Evolutionary conservation across 495 filamentous ascomycete species (phyloP), one percentile per base, ranked within the genome.

Genomic region (Penicillium soppii): DNA sequence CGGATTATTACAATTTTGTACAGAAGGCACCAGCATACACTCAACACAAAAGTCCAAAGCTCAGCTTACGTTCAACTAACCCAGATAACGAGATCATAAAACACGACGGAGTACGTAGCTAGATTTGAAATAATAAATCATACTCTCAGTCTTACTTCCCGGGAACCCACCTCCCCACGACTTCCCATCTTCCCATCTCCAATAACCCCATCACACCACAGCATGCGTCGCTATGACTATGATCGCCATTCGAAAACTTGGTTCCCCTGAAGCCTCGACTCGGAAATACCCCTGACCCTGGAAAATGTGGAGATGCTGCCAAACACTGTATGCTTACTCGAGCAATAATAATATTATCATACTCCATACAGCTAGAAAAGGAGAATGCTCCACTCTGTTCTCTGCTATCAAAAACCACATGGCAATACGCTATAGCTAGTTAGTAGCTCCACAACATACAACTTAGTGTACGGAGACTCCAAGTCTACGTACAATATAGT

Each of bases 391-490:
- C 35, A 40, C 35, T 41, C 19, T 16, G 36, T 17, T 19, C 37
- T 23, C 32, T 22, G 19, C 46, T 49, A 35, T 41, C 47, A 49
- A 32, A 25, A 30, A 6, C 47, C 20, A 21, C 36, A 33, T 49
- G 36, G 26, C 36, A 49, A 32, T 21, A 25, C 26, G 12, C 29
- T 13, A 4, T 6, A 26, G 35, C 37, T 25, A n/a, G n/a, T n/a
- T n/a, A n/a, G n/a, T n/a, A n/a, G n/a, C n/a, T n/a, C n/a, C n/a
- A n/a, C n/a, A n/a, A n/a, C n/a, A 36, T 36, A 41, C 47, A 23
- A 13, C 8, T 36, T 49, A 49, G 46, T 40, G 25, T 32, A 22
- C 17, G 36, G 46, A 15, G 33, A 29, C 22, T 39, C 16, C 25
- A 32, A 32, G n/a, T n/a, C n/a, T n/a, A n/a, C n/a, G n/a, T n/a